Percentiles rank a stretch among this genome's conserved stretches.
These are phyloP conservation scores for Phytomonas sp. DNA, from an alignment of 208 protist genomes.

Conservation along the genomic window DNA sequence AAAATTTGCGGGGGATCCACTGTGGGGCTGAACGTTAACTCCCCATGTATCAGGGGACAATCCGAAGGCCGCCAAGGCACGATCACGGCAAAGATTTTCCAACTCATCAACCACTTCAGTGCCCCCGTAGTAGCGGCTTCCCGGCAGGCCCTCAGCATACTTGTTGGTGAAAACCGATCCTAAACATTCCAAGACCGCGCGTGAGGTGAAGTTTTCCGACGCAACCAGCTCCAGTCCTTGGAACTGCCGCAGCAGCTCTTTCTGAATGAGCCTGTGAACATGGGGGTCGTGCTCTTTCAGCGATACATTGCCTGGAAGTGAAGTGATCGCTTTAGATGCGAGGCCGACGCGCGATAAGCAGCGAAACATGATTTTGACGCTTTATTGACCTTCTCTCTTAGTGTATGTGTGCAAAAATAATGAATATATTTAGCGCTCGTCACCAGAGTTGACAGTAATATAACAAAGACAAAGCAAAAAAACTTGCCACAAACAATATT, in stretches of 20 bases:
- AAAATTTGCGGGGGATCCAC: slow-evolving; percentile 97
- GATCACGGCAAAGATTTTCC: slow-evolving; percentile 89
- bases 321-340: slow-evolving; percentile 1
- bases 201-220: slow-evolving; percentile 98
- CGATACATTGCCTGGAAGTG: slow-evolving; percentile 18
- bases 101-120: slow-evolving; percentile 97
- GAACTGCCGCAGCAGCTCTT: slow-evolving; percentile 83
- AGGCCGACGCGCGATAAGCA: slow-evolving; percentile 8
- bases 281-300: slow-evolving; percentile 67
- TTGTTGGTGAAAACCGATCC: slow-evolving; percentile 99
- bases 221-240: slow-evolving; percentile 88
- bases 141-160: slow-evolving; percentile 98
- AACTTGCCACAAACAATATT: neutral
- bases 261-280: slow-evolving; percentile 71
- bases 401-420: too few relatives aligned
- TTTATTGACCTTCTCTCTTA: neutral
- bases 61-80: slow-evolving; percentile 92
- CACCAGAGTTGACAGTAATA: neutral
- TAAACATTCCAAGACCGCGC: slow-evolving; percentile 95
- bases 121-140: slow-evolving; percentile 97
- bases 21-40: slow-evolving; percentile 99
- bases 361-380: slow-evolving; percentile 10
- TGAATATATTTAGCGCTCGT: neutral
- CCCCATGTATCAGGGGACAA: slow-evolving; percentile 94
- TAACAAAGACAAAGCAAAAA: neutral